Percentiles rank a stretch among this genome's conserved stretches.
phyloP scores from a whole-genome alignment of 176 grass and related monocot species.

The Paspalum notatum region DNA sequence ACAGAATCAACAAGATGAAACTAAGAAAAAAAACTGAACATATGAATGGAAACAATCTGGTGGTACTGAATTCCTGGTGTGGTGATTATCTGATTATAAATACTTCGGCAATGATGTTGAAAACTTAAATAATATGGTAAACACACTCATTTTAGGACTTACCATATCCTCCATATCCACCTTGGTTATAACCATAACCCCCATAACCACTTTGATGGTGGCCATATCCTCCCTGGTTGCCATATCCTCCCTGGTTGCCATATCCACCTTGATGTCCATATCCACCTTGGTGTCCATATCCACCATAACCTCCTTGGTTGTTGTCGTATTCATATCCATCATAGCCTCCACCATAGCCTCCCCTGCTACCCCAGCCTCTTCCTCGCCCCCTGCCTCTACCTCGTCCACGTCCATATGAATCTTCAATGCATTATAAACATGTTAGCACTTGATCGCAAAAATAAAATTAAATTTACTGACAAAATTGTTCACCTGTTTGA shows the following conservation, averaged over 20 bases:
- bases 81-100: not conserved
- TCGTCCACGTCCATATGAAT: slow-evolving; percentile 68
- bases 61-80: not conserved
- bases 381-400: slow-evolving; percentile 76
- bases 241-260: slow-evolving; percentile 63
- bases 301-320: slow-evolving; percentile 72
- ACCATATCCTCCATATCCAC: slow-evolving; percentile 75
- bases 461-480: not conserved
- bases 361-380: slow-evolving; percentile 65
- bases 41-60: slow-evolving; percentile 18
- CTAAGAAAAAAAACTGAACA: not conserved
- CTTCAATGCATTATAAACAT: slow-evolving; percentile 46
- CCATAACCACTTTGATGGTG: slow-evolving; percentile 77
- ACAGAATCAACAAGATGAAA: not conserved
- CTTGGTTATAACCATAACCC: slow-evolving; percentile 82
- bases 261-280: slow-evolving; percentile 65
- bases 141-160: slow-evolving; percentile 22
- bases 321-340: slow-evolving; percentile 70
- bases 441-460: slow-evolving; percentile 26
- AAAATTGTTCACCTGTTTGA: slow-evolving; percentile 46
- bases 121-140: slow-evolving; percentile 24
- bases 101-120: not conserved
- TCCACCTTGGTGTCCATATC: slow-evolving; percentile 69
- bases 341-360: slow-evolving; percentile 66
- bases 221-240: slow-evolving; percentile 69